Conservation (phyloP, 1,284 basidiomycete species). For the Apiotrichum gracile region DNA sequence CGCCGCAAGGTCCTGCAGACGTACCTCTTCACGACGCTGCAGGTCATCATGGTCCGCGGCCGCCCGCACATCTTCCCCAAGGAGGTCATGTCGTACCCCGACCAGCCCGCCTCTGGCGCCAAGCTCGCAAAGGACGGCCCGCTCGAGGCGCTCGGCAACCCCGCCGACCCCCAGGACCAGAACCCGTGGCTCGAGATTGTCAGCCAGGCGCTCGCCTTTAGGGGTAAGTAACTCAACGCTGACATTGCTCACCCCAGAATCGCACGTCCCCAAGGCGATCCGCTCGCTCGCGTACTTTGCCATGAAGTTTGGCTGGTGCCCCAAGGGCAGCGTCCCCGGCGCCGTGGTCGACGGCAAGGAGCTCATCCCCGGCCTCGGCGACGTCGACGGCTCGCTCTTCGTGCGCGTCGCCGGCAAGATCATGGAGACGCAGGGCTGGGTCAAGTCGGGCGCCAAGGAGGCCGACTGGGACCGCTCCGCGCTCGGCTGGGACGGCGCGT, state of each 20-base stretch:
- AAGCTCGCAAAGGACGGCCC: conserved; percentile 1
- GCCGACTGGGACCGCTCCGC: conserved; percentile 57
- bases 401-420: conserved; percentile 59
- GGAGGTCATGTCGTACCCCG: conserved; percentile 56
- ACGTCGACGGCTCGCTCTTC: conserved; percentile 60
- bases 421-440: conserved; percentile 61
- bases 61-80: conserved; percentile 54
- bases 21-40: conserved; percentile 51
- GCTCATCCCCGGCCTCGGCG: conserved; percentile 46
- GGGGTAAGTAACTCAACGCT: conserved; percentile 19
- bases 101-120: conserved; percentile 48
- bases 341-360: conserved; percentile 40
- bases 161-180: conserved; percentile 35
- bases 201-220: conserved; percentile 54
- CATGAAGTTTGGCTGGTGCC: conserved; percentile 51
- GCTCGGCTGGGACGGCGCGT: conserved; percentile 64
- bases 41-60: conserved; percentile 54
- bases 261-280: conserved; percentile 59
- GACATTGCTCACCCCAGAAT: conserved; percentile 45
- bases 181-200: conserved; percentile 60
- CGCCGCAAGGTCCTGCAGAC: conserved; percentile 54
- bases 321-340: conserved; percentile 51
- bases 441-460: conserved; percentile 51
- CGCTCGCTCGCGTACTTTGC: conserved; percentile 56
- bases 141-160: conserved; percentile 18